These are phyloP conservation scores for Termitomyces sp. DNA, from an alignment of 768 basidiomycete species.

Conservation along the genomic window DNA sequence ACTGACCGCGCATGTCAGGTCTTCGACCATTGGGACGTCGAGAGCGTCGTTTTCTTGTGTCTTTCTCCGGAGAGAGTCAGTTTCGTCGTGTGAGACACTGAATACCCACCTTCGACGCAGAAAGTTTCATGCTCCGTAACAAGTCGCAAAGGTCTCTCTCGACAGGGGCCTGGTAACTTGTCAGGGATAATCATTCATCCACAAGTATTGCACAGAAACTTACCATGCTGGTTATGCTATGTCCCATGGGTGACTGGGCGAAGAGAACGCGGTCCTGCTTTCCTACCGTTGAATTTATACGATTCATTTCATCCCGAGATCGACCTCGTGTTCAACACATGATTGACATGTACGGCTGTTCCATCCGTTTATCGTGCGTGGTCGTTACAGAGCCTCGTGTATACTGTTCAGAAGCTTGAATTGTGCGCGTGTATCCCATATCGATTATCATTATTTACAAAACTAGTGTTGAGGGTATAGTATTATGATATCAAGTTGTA, in stretches of 20 bases:
- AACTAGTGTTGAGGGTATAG: neutral
- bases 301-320: neutral
- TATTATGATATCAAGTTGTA: neutral
- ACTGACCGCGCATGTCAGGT: constrained; percentile 36
- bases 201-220: neutral
- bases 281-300: neutral
- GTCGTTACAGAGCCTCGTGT: neutral
- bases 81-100: neutral
- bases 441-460: neutral
- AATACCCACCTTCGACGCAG: constrained; percentile 27
- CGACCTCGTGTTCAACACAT: constrained; percentile 10
- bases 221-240: neutral
- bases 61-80: constrained; percentile 38
- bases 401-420: neutral
- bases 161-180: constrained; percentile 6
- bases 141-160: constrained; percentile 51
- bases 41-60: constrained; percentile 30
- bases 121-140: constrained; percentile 41
- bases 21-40: constrained; percentile 42
- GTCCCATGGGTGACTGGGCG: neutral
- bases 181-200: neutral
- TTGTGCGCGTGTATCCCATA: neutral
- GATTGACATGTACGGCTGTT: neutral
- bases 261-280: neutral
- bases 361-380: constrained; percentile 1